Base-by-base conservation (phyloP, 2,329 filamentous ascomycete species). In the Penicillium sp. region DNA sequence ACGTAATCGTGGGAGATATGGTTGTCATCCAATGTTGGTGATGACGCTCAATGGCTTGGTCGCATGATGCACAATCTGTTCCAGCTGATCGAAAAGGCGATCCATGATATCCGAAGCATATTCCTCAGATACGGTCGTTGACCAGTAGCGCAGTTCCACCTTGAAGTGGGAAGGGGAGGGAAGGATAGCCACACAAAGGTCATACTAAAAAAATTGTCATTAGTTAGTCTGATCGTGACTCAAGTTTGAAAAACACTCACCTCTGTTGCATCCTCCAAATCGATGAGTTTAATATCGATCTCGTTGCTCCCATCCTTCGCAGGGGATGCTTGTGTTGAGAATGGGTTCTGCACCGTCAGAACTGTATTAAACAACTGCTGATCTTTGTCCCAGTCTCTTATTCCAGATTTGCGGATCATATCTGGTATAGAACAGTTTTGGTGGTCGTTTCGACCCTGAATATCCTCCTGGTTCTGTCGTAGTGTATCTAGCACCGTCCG, bases 141-240 rank as follows among this genome's bases (percentile, higher is more conserved):
- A 31, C 49, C 36, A 51, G 13, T 51, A 51, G n/a, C 49, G 49
- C 9, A 51, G 5, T 41, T 51, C 49, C n/a, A 51, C 36, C 36
- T 42, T 17, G 13, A 51, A 2, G 12, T 42, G 17, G 4, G 36
- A 33, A 17, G 13, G 3, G 3, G 25, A 31, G 8, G 49, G 35
- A 27, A 31, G 12, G n/a, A 50, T 17, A 15, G 49, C 49, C 12
- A 50, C 35, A 25, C 49, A 50, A 17, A 50, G 38, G 36, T 50
- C 49, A 23, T 50, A 41, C 36, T 50, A 8, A 10, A 39, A 15
- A 10, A 29, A 25, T 29, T 2, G 31, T 4, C 17, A 31, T 31
- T 19, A 19, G 10, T 31, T 6, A 8, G 39, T 25, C 7, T 13
- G n/a, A 19, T 31, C 10, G 6, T 19, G 10, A 3, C 13, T 19